Base-by-base conservation (phyloP, 805 yeast genomes). In the Yarrowia sp. region DNA sequence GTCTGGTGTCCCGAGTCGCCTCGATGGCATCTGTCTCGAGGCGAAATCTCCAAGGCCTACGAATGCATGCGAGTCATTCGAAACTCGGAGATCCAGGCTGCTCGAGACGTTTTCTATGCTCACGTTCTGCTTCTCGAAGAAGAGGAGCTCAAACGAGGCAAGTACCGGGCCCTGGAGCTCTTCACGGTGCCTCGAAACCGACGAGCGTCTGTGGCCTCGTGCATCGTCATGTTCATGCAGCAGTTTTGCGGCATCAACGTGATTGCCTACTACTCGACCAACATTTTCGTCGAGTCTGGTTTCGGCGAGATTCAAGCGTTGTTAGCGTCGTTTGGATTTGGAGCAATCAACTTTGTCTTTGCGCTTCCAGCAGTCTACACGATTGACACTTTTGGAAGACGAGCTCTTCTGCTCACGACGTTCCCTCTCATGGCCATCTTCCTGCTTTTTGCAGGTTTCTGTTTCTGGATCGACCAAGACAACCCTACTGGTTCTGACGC, bases 241-340 rank as follows among this genome's bases (percentile, higher is more conserved):
- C 96, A 90, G 74, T 88, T 90, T 78, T 90, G 96, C 77, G 96
- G 96, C 70, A 84, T 90, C 74, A 90, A 90, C 72, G 93, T 90
- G 62, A 89, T 90, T 76, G 93, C 96, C 19, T 88, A 89, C 76
- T 90, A 89, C 75, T 88, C 93, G 0, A 86, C 95, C 0, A 80
- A 88, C 10, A 90, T 90, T 66, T 90, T 90, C 76, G 75, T 81
- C 22, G 81, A 85, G 65, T 84, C 92, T 22, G 88, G 88, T 46
- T 86, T 87, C 75, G 75, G 82, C 43, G 84, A 82, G 67, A 79
- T 82, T 67, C 80, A 83, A 66, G 86, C 96, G 0, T 75, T 90
- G 72, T 77, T 88, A 69, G 96, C 96, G 0, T 89, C 96, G 0
- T 83, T 92, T 85, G 96, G 96, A 2, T 90, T 88, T 70, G 96